Base-by-base conservation (phyloP, 2,329 filamentous ascomycete species). In the Chaetomium sp. region DNA sequence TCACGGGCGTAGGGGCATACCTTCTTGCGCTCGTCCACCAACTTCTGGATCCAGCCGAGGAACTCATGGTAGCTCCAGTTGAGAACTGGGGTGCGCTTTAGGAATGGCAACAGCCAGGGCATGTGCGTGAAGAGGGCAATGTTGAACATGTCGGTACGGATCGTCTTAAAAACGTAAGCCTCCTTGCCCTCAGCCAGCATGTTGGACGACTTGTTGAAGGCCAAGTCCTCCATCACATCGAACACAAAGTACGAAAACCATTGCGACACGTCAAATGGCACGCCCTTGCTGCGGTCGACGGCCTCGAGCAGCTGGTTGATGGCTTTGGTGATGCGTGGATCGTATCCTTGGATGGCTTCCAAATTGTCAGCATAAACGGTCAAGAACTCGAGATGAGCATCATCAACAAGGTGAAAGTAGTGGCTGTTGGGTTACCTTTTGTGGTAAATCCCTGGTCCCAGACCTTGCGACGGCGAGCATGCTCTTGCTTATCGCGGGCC, bases 371-470 rank as follows among this genome's bases (percentile, higher is more conserved):
- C 6, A 12, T n/a, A 38, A 11, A 10, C 8, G 12, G 8, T 10
- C 7, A 11, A 40, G 10, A 44, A 11, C 10, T 27, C n/a, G 12
- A 6, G 34, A 33, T 4, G 42, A 7, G 14, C 19, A 11, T 7
- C n/a, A 27, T 44, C 6, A n/a, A 8, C 32, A n/a, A 42, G 11
- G 4, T 8, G 2, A 2, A 19, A 48, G 33, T 33, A n/a, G 27
- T 6, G 33, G 12, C 19, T 27, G 34, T 37, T 12, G 7, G 14
- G 6, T 34, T n/a, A 53, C 55, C 51, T 53, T 68, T 69, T 14
- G 62, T 59, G 27, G 62, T 64, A 34, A 72, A 68, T 0, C 61
- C 69, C 45, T 61, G 63, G 49, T 70, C 69, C 69, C 70, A 73
- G 8, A 63, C 61, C 56, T 67, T 70, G 14, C 70, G 67, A 6